Conservation (phyloP, 331 rosid genomes). For the Quercus tomentella region DNA sequence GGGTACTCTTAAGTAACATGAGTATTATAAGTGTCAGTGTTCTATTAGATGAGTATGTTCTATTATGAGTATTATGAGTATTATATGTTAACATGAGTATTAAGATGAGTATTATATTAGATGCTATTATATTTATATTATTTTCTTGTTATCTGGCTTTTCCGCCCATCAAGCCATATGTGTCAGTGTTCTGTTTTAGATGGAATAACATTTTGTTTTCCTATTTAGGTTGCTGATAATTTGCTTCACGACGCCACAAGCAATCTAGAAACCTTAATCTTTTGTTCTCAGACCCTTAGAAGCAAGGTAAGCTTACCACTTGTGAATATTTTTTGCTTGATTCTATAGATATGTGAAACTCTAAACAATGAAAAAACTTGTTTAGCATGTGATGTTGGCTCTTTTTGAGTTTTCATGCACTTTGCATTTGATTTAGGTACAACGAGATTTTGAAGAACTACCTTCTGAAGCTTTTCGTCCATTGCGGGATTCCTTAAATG, state of each 20-base stretch:
- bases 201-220: slow-evolving; percentile 4
- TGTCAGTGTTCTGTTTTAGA: slow-evolving; percentile 2
- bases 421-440: slow-evolving; percentile 55
- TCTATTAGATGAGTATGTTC: no score
- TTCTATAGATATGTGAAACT: slow-evolving; percentile 2
- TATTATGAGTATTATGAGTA: no score
- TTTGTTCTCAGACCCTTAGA: slow-evolving; percentile 96
- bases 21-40: no score
- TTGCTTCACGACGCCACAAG: slow-evolving; percentile 94
- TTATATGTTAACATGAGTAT: no score
- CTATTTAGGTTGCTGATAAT: slow-evolving; percentile 87
- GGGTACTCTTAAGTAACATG: no score
- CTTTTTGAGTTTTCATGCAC: slow-evolving; percentile 21
- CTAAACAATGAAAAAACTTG: slow-evolving; percentile 3
- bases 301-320: slow-evolving; percentile 68
- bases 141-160: neutral
- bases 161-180: neutral
- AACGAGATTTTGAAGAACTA: slow-evolving; percentile 92
- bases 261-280: slow-evolving; percentile 92
- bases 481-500: slow-evolving; percentile 93
- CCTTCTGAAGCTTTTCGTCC: slow-evolving; percentile 94
- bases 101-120: no score
- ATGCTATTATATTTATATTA: neutral
- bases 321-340: neutral
- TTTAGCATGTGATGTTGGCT: slow-evolving; percentile 4